These are phyloP conservation scores for Scheffersomyces titani DNA, from an alignment of 1,139 yeast genomes.

Conservation along the genomic window DNA sequence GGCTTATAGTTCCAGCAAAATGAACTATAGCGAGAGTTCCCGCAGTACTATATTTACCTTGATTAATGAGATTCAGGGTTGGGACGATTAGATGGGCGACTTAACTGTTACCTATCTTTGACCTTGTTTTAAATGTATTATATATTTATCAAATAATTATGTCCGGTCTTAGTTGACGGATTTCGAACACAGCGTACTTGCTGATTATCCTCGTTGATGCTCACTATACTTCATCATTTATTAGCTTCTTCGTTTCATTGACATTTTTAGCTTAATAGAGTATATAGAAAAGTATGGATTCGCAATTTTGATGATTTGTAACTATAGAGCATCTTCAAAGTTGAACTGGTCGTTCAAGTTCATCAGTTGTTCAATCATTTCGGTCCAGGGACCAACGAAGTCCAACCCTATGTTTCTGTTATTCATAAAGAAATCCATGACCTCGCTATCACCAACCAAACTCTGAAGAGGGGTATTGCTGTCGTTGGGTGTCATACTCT, in stretches of 20 bases:
- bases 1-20: neutral
- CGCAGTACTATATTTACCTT: conserved; percentile 6
- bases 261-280: neutral
- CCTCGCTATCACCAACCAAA: conserved; percentile 51
- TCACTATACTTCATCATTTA: neutral
- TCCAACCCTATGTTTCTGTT: conserved; percentile 72
- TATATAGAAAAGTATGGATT: neutral
- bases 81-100: conserved; percentile 20
- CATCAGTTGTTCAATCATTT: conserved; percentile 70
- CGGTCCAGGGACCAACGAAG: conserved; percentile 88
- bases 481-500: conserved; percentile 8
- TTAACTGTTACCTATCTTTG: conserved; percentile 1
- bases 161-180: neutral
- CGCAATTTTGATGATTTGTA: neutral
- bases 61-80: conserved; percentile 27
- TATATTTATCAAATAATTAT: neutral
- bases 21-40: neutral
- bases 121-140: conserved; percentile 1
- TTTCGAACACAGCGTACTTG: neutral
- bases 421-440: conserved; percentile 72
- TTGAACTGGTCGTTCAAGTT: conserved; percentile 37
- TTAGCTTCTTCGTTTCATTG: neutral
- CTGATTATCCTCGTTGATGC: neutral
- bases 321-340: conserved; percentile 25
- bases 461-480: conserved; percentile 2